Conservation (phyloP, 2,329 filamentous ascomycete genomes). For the Aureobasidium leucospermi region DNA sequence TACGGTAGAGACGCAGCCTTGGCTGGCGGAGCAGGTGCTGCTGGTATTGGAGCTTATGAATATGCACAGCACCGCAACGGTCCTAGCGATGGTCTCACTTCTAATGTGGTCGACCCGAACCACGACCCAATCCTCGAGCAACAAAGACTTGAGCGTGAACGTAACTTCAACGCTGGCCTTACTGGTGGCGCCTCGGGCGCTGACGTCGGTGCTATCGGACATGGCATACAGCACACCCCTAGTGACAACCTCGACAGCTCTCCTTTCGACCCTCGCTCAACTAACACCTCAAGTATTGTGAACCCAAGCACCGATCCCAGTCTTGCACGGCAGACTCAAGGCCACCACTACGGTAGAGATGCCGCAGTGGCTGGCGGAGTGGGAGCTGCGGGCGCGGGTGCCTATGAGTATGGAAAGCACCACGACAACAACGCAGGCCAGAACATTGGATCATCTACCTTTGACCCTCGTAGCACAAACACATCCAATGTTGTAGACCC, state of each 20-base stretch:
- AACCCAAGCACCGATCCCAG: conserved; percentile 17
- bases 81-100: conserved; percentile 17
- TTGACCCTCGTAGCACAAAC: conserved; percentile 23
- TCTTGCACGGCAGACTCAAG: conserved; percentile 3
- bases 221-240: conserved; percentile 21
- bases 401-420: conserved; percentile 20
- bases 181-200: conserved; percentile 27
- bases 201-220: conserved; percentile 28
- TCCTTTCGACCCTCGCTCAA: conserved; percentile 23
- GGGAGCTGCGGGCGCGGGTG: conserved; percentile 23
- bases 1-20: conserved; percentile 22
- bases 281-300: conserved; percentile 21
- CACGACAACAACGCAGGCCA: not conserved
- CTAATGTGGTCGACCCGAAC: conserved; percentile 20
- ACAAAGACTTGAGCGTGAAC: not conserved
- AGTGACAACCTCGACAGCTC: conserved; percentile 19
- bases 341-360: conserved; percentile 28
- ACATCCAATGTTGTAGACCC: conserved; percentile 21
- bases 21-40: conserved; percentile 26
- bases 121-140: not conserved
- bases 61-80: conserved; percentile 18
- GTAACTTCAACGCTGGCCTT: conserved; percentile 21
- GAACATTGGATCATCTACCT: conserved; percentile 21
- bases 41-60: conserved; percentile 29
- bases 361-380: conserved; percentile 27